These are phyloP conservation scores for Phytophthora aleatoria DNA, from an alignment of 352 stramenopile genomes.

Conservation along the genomic window DNA sequence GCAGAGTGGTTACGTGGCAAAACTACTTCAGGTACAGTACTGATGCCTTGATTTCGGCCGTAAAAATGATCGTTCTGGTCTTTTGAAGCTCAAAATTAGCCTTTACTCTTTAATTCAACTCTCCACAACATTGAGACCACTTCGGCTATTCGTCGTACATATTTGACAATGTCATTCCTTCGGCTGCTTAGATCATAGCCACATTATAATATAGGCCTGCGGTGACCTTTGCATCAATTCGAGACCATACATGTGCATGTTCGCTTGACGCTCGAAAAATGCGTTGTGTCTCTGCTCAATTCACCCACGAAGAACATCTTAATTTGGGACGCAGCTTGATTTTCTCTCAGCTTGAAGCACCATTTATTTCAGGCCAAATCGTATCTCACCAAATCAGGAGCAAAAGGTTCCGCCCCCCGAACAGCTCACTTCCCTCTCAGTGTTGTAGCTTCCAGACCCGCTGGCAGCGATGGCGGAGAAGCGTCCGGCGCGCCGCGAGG, in stretches of 20 bases:
- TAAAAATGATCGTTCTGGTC: no score
- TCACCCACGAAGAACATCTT: conserved; percentile 5
- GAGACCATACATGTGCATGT: not conserved
- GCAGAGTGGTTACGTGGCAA: no score
- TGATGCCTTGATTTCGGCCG: no score
- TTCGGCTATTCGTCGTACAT: no score
- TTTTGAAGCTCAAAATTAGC: no score
- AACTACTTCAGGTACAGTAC: no score
- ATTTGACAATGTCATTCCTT: not conserved
- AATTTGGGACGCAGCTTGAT: conserved; percentile 14
- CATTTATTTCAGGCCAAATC: conserved; percentile 17
- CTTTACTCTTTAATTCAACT: no score
- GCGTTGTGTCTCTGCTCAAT: not conserved
- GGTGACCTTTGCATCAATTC: not conserved
- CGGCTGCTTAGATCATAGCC: no score
- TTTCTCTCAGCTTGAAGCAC: conserved; percentile 2
- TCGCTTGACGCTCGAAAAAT: not conserved
- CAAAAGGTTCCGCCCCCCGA: conserved; percentile 16
- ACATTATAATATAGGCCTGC: no score
- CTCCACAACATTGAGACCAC: no score
- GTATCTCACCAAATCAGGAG: conserved; percentile 34
- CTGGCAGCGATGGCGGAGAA: conserved; percentile 41
- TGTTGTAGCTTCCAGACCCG: not conserved
- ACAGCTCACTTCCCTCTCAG: conserved; percentile 12
- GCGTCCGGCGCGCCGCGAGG: conserved; percentile 68